Evolutionary conservation across 75 land plant species (phyloP), one percentile per base, ranked within the genome.

Genomic region (Pinus taeda): DNA sequence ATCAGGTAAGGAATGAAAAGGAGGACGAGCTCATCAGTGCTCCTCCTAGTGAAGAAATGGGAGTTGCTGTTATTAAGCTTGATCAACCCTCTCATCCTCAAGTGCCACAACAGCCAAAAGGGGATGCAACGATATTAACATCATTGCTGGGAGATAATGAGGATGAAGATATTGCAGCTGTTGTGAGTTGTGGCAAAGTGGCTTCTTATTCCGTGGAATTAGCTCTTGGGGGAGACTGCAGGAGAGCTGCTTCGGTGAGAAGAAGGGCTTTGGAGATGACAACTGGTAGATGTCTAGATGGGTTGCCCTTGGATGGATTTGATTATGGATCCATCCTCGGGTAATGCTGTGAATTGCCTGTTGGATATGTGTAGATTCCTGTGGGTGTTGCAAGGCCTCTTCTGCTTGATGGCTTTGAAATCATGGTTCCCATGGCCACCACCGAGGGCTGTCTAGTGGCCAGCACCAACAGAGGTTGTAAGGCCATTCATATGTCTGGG

Each of bases 391-490:
- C 88, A 1, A 93, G 95, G 1, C 95, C 95, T 18, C 56, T 93
- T 71, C 33, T 87, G 82, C 85, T 93, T 1, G 89, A 91, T 71
- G 95, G 89, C 11, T 61, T n/a, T 57, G 85, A 90, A 85, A 87
- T 79, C 75, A 76, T 74, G 21, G 88, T 93, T 56, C 95, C 95
- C n/a, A 90, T 93, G 95, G 95, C 95, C 1, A 93, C 95, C 20
- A 93, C 95, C 3, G 95, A 93, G 74, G 95, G 95, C 36, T 87
- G 91, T 53, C 75, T 93, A 59, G 91, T 93, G 67, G 95, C 95
- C 57, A 90, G 93, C 60, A 85, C 95, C 49, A 93, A 93, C 74
- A 83, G 95, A 60, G 95, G 95, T 2, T 90, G 93, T 76, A 93
- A 93, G 81, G 95, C 95, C 13, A 91, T 93, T 20, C 70, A 78